Evolutionary conservation across 768 basidiomycete genomes (phyloP), one percentile per base, ranked within the genome.

Genomic region (Tylopilus plumbeoviolaceoides): DNA sequence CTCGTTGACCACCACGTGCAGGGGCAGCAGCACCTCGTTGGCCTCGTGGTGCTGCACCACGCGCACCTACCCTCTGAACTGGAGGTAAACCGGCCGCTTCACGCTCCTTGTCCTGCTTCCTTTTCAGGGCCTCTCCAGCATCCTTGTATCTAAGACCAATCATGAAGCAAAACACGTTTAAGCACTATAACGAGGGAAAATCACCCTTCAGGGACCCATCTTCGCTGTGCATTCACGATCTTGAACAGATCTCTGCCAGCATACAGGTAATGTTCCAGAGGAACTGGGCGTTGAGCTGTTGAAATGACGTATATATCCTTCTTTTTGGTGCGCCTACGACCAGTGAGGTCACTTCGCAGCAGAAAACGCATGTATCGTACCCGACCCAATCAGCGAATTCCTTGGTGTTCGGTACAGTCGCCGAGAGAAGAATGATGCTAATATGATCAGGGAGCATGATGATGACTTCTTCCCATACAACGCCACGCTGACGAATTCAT

Each of bases 351-450:
- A 12, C 27, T 47, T 30, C 56, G 25, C 33, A 43, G 44, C 18
- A 50, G 40, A 48, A 40, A 55, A 41, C 21, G 20, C 33, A 47
- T 59, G 54, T 21, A 44, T 66, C 87, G 65, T 67, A 98, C 95
- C 97, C 97, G 54, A 98, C 95, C 97, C 97, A 99, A 59, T 94
- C 94, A 5, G 97, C 97, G 64, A 99, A 99, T 65, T 98, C 97
- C 65, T 88, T 91, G 12, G 95, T 92, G 64, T 99, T 99, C 8
- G 97, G 95, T 0, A 99, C 95, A 2, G 97, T 99, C 9, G 97
- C 97, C 3, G 95, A 98, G 15, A 99, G 76, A 40, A 99, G 75
- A 50, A 99, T 98, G 64, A 99, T 98, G 69, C 89, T 95, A 67
- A 98, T 89, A 70, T 99, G 95, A 59, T 98, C 97, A 0, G 97